Evolutionary conservation across 768 basidiomycete genomes (phyloP), one percentile per base, ranked within the genome.

Genomic region (Suillus luteus): DNA sequence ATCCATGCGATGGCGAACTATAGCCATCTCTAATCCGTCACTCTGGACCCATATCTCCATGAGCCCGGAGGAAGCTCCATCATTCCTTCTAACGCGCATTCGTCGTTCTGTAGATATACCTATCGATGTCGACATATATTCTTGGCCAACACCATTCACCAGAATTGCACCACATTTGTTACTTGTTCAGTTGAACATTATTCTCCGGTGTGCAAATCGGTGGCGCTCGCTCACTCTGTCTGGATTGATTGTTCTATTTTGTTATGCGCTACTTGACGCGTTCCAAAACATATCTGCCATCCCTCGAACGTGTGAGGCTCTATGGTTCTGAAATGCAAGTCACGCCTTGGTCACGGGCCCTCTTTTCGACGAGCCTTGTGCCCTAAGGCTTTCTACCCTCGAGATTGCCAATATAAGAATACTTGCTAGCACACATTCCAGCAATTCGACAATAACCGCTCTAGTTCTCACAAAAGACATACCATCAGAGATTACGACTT

Each of bases 1-100:
- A 15, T 54, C 51, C 19, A 19, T 11, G 19, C 51, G 51, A 33
- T 54, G 31, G 51, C 51, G 51, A 54, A 54, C 51, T 33, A 31
- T 54, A 54, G 51, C 19, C 51, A 54, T 54, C 31, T 33, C 51
- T 54, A 19, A 54, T 54, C 31, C 51, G 15, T 54, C 31, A 17
- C 51, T 54, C 19, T 54, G 51, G 51, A 6, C 51, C 31, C 10
- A 19, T 12, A 33, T 54, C 19, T 33, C 51, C 33, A 31, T 54
- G 31, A 19, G 51, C 31, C 51, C 31, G 1, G 51, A 54, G 31
- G 51, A 31, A 19, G 33, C 17, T 11, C 31, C 17, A 6, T 19
- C 17, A 33, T 54, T 31, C 31, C 51, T 54, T 54, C 17, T 33
- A 19, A 33, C 51, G 17, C 51, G 51, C 17, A 19, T 54, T 33